Evolutionary conservation across 2,329 filamentous ascomycete genomes (phyloP), one percentile per base, ranked within the genome.

Genomic region (Ciborinia camelliae): DNA sequence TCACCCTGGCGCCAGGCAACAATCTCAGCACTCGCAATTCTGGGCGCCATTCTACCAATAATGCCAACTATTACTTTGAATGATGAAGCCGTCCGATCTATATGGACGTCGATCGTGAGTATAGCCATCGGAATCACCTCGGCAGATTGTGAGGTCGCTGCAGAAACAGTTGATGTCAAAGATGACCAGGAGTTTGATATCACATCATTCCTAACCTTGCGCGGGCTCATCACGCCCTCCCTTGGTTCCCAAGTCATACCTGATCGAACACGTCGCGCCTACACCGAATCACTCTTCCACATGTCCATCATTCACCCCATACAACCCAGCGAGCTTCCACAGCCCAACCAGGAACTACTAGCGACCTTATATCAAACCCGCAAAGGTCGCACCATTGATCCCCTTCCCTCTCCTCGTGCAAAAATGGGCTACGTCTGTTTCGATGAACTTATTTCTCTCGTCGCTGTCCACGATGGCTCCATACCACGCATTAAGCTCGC

Each of bases 171-270:
- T 69, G 74, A 79, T 2, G 81, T 93, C 43, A 75, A 79, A 3
- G 80, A 81, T 10, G 94, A 99, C 72, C 88, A 98, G 76, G 76
- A 81, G 1, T 96, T 96, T 72, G 95, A 99, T 74, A 90, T 96
- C 23, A 73, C 79, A 1, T 88, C 90, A 0, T 96, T 97, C 74
- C 79, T 78, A 37, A 82, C 83, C 57, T 79, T 98, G 0, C 84
- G 87, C 47, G 81, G 84, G 12, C 81, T 97, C 41, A 87, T 96
- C 48, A 89, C 92, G 5, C 89, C 91, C 0, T 79, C 84, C 2
- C 82, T 98, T 0, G 90, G 92, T 2, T 84, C 86, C 0, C 74
- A 83, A 7, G 77, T 80, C 2, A 83, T 97, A 8, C 81, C 86
- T 0, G 88, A 93, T 68, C 80, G 80, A 67, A 85, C 88, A 3